Base-by-base conservation (phyloP, 257 asterid genomes). In the Salvia hispanica region DNA sequence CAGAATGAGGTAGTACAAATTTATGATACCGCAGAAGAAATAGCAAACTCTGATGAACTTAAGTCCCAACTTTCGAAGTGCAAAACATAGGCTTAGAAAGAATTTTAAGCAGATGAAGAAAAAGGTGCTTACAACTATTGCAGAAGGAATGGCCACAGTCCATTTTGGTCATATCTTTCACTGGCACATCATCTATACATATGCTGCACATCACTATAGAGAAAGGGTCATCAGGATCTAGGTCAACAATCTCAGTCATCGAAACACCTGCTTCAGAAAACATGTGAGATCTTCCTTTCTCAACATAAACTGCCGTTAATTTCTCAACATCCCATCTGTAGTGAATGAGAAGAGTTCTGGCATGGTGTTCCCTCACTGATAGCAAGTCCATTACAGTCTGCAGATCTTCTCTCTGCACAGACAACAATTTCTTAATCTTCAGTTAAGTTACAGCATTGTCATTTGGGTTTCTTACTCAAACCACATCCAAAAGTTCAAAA, bases 91-190 rank as follows among this genome's bases (percentile, higher is more conserved):
- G 34, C 62, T 60, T 9, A 59, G 50, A 51, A 11, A 62, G 21
- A 54, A 25, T 25, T 25, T 1, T 25, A 25, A 57, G 37, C 33
- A 64, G 31, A 47, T 63, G 58, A 50, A 57, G 66, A 40, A 71
- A 55, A 68, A 40, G 76, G 68, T 74, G 58, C 96, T 88, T 76
- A 94, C 99, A 94, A 58, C 42, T 76, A 80, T 87, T 87, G 90
- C 99, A 94, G 77, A 94, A 94, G 78, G 81, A 83, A 82, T 94
- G 99, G 51, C 96, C 96, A 70, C 97, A 94, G 69, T 87, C 99
- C 99, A 91, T 88, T 74, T 64, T 77, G 25, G 96, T 94, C 69
- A 69, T 71, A 70, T 82, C 83, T 55, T 76, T 77, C 59, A 80
- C 83, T 4, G 81, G 84, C 51, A 87, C 81, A 44, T 91, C 95